Base-by-base conservation (phyloP, 495 filamentous ascomycete genomes). In the Penicillium psychrofluorescens region DNA sequence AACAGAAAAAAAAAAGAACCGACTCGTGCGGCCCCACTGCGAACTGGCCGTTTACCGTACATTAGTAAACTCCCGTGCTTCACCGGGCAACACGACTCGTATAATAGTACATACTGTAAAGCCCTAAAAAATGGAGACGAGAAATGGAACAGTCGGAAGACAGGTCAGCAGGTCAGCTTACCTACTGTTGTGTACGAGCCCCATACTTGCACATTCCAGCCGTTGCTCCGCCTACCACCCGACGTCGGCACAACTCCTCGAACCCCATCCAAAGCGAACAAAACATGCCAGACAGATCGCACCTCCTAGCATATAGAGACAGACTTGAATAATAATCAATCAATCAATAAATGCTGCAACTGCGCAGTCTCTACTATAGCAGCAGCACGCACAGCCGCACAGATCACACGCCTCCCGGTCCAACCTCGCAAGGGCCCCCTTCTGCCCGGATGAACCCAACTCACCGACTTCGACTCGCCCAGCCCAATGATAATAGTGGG, bases 351-450 rank as follows among this genome's bases (percentile, higher is more conserved):
- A 4, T 22, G 6, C 22, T 22, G 22, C 22, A 22, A 6, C 22
- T 22, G 22, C 22, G 2, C 22, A 22, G 22, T 22, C 22, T 4
- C 22, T 22, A 22, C 2, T 4, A 22, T 0, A 3, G 4, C 22
- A 6, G 22, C 22, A 3, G 22, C 22, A 22, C 2, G 22, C 22
- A 22, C 22, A 22, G 2, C 22, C 22, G 22, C 22, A 4, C 22
- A 22, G 11, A 48, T 50, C 48, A 45, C 43, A 47, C 36, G 28
- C 28, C 40, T 11, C 34, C n/a, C 43, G 14, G 56, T 58, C 53
- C 57, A 43, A 58, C 57, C 49, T 55, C 44, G 57, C 46, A 60
- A 55, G 54, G 57, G 44, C 47, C 42, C 22, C 22, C 22, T 22
- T 22, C 22, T 22, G 22, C 22, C 22, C 22, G 22, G 22, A 22